Evolutionary conservation across 768 basidiomycete species (phyloP).

Genomic region (Amanita fuliginea): DNA sequence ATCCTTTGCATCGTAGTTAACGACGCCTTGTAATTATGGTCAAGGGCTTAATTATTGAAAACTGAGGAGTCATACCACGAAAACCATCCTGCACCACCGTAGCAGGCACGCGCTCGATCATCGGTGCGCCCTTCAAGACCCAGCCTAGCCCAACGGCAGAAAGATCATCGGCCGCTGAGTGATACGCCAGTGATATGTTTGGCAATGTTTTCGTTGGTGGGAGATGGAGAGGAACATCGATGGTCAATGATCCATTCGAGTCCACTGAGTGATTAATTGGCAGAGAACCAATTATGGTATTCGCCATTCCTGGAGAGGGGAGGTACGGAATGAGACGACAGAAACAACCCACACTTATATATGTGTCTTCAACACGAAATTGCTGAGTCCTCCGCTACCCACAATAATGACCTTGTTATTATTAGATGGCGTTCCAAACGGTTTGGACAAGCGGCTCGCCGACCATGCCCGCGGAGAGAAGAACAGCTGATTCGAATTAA

Average conservation of each 20-base stretch:
- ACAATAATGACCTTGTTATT: too few species aligned
- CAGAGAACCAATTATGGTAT: neutral
- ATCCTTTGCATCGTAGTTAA: neutral
- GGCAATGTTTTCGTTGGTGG: neutral
- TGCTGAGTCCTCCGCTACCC: too few species aligned
- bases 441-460: too few species aligned
- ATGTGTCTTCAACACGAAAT: too few species aligned
- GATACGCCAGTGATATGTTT: neutral
- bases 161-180: neutral
- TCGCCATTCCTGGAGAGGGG: too few species aligned
- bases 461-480: too few species aligned
- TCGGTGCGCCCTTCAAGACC: neutral
- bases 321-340: too few species aligned
- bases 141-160: neutral
- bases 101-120: neutral
- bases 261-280: neutral
- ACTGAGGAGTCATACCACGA: neutral
- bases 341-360: too few species aligned
- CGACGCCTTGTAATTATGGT: neutral
- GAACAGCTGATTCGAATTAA: too few species aligned
- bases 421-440: too few species aligned
- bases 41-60: too few species aligned
- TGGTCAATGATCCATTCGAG: neutral
- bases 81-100: neutral
- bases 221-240: neutral